Evolutionary conservation across 371 early-diverging fungal species (phyloP).

Genomic region (Mortierella sp.): DNA sequence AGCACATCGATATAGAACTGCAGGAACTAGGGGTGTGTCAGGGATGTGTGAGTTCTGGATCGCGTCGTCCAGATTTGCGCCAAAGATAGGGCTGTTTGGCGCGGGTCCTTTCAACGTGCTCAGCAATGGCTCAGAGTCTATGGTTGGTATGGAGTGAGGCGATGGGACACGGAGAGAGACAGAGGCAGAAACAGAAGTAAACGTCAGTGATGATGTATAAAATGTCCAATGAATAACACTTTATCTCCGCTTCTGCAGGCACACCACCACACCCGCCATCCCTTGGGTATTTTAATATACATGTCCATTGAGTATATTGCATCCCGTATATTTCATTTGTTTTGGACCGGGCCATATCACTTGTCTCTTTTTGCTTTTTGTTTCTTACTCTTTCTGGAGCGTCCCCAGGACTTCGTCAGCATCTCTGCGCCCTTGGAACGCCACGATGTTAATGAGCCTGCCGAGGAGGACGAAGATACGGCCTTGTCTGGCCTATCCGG

Average conservation of each 20-base stretch:
- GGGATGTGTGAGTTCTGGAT: constrained; percentile 44
- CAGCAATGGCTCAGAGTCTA: constrained; percentile 47
- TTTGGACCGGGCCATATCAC: neutral
- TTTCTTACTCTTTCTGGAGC: constrained; percentile 51
- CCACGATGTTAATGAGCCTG: constrained; percentile 47
- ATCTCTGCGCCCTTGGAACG: constrained; percentile 48
- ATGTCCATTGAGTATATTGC: neutral
- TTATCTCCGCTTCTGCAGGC: neutral
- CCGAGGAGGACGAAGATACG: constrained; percentile 34
- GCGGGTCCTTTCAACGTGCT: constrained; percentile 5
- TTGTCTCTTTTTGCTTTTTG: constrained; percentile 18
- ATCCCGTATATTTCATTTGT: neutral
- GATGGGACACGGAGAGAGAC: neutral
- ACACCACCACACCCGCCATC: too few relatives aligned
- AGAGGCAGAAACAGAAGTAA: too few relatives aligned
- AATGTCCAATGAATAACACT: too few relatives aligned
- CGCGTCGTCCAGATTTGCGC: constrained; percentile 38
- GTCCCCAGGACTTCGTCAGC: constrained; percentile 39
- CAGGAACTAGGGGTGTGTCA: constrained; percentile 39
- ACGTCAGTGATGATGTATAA: too few relatives aligned
- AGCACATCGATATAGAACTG: constrained; percentile 50
- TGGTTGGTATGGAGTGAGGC: neutral
- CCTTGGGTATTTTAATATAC: too few relatives aligned
- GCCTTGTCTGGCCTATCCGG: constrained; percentile 2
- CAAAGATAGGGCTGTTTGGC: constrained; percentile 31